Evolutionary conservation across 495 filamentous ascomycete genomes (phyloP).

Genomic region (Pseudoneurospora amorphoporcata): DNA sequence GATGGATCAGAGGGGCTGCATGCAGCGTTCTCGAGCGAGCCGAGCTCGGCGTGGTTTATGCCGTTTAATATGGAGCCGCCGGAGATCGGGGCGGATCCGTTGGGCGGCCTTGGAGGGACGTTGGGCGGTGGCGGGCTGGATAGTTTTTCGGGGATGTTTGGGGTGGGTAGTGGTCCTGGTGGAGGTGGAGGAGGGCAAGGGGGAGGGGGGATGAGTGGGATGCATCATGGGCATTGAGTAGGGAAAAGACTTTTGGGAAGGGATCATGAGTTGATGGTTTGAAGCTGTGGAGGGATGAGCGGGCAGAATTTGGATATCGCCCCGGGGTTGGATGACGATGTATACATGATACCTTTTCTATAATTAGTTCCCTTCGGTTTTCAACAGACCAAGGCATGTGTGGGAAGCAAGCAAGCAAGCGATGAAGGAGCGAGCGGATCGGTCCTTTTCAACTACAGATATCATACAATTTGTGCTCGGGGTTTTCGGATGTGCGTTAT

Average conservation of each 20-base stretch:
- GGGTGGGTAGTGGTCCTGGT: slow-evolving; percentile 15
- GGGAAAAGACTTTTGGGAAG: not conserved
- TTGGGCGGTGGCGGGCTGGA: slow-evolving; percentile 26
- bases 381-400: not conserved
- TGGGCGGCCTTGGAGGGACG: slow-evolving; percentile 8
- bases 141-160: slow-evolving; percentile 32
- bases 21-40: slow-evolving; percentile 25
- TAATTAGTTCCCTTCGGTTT: not conserved
- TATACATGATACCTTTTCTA: not conserved
- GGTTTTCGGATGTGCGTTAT: not conserved
- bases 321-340: not conserved
- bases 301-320: not conserved
- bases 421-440: not conserved
- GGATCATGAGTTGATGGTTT: not conserved
- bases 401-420: not conserved
- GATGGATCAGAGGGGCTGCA: slow-evolving; percentile 7
- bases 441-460: not conserved
- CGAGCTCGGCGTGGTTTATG: slow-evolving; percentile 82
- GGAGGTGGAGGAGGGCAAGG: slow-evolving; percentile 9
- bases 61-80: slow-evolving; percentile 86
- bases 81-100: slow-evolving; percentile 42
- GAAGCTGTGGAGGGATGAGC: not conserved
- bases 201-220: slow-evolving; percentile 12
- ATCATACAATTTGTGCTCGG: not conserved
- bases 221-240: slow-evolving; percentile 18